These are phyloP conservation scores for Euphorbia schlechtendalii DNA, from an alignment of 441 rosid genomes.

Conservation along the genomic window DNA sequence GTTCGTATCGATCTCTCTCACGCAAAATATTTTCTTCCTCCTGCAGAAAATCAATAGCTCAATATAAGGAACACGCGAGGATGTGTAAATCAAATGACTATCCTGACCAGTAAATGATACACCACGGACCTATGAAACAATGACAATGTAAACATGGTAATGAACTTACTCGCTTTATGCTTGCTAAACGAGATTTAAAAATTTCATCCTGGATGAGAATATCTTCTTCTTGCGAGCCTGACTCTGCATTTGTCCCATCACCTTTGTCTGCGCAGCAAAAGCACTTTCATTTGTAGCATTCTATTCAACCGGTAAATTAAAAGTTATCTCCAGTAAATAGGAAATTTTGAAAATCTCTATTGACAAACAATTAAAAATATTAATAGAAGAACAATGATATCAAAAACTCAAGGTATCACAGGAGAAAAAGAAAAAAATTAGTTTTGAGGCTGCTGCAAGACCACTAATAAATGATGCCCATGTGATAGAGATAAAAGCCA, in stretches of 20 bases:
- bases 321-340: neutral
- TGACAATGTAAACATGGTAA: neutral
- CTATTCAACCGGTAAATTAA: neutral
- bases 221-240: constrained; percentile 85
- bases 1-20: constrained; percentile 96
- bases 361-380: neutral
- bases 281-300: constrained; percentile 12
- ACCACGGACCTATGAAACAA: constrained; percentile 3
- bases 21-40: constrained; percentile 88
- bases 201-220: constrained; percentile 86
- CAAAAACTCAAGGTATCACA: neutral
- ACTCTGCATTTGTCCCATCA: constrained; percentile 64
- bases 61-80: constrained; percentile 12
- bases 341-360: neutral
- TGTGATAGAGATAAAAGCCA: too few relatives aligned
- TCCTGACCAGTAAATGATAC: constrained; percentile 7
- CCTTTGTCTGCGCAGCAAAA: constrained; percentile 64
- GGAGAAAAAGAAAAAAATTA: neutral
- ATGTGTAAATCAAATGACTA: constrained; percentile 10
- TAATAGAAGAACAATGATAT: neutral
- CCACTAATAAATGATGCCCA: too few relatives aligned
- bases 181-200: constrained; percentile 84
- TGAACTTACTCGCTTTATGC: constrained; percentile 83
- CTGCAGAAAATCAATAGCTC: constrained; percentile 36
- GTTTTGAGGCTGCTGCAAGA: too few relatives aligned